Conservation (phyloP, 2,329 filamentous ascomycete genomes). For the Coniochaeta ligniaria region DNA sequence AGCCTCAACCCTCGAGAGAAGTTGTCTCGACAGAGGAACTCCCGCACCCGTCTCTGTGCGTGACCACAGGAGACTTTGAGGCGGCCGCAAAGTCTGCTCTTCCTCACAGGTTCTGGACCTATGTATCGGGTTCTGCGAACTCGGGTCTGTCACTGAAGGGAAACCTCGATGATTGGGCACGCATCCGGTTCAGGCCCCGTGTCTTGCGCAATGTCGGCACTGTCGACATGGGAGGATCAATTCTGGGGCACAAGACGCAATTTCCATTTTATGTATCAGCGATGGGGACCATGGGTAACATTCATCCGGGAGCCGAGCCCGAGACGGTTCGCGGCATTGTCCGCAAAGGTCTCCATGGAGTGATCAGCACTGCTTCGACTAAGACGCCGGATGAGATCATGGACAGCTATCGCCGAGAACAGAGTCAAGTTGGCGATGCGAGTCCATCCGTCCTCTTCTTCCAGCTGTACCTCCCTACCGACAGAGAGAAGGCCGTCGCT, state of each 20-base stretch:
- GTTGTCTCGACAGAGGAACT: slow-evolving; percentile 9
- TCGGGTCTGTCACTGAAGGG: slow-evolving; percentile 19
- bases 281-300: slow-evolving; percentile 3
- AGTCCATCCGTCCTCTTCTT: slow-evolving; percentile 8
- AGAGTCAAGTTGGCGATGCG: background rate
- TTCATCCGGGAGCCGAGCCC: slow-evolving; percentile 1
- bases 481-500: background rate
- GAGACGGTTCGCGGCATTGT: slow-evolving; percentile 1
- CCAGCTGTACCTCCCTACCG: slow-evolving; percentile 5
- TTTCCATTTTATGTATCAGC: slow-evolving; percentile 3
- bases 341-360: slow-evolving; percentile 4
- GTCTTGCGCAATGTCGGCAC: slow-evolving; percentile 20
- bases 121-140: slow-evolving; percentile 20
- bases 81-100: slow-evolving; percentile 44
- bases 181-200: slow-evolving; percentile 21
- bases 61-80: slow-evolving; percentile 40
- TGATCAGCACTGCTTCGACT: slow-evolving; percentile 7
- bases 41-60: slow-evolving; percentile 19
- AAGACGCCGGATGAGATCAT: slow-evolving; percentile 3
- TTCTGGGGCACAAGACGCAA: slow-evolving; percentile 15
- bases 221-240: slow-evolving; percentile 13
- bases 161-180: slow-evolving; percentile 20
- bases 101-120: slow-evolving; percentile 44
- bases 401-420: slow-evolving; percentile 1
- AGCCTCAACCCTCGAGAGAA: slow-evolving; percentile 1